A percentile compares a stretch with the other conserved stretches of the same genome.
Conservation (phyloP, 164 flowering plant genomes). For the Nymphaea thermarum region DNA sequence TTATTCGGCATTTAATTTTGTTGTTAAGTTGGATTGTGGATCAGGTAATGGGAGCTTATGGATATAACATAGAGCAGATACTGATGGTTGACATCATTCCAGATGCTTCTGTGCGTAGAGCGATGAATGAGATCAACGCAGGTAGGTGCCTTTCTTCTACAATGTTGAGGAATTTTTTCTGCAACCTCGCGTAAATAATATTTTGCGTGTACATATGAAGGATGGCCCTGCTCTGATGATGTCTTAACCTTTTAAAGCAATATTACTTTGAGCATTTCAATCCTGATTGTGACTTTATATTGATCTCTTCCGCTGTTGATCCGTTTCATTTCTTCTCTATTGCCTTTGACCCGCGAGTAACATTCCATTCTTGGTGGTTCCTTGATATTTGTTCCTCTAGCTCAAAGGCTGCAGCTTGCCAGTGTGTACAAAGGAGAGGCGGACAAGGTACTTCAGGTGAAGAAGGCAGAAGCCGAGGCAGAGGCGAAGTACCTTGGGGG, state of each 20-base stretch:
- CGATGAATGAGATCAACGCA: constrained; percentile 99
- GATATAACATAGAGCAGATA: constrained; percentile 94
- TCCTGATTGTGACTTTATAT: too few species aligned
- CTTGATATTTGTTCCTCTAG: constrained; percentile 21
- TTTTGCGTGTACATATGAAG: not conserved
- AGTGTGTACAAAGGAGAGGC: constrained; percentile 97
- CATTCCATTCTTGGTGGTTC: not conserved
- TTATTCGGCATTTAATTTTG: not conserved
- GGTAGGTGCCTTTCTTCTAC: constrained; percentile 27
- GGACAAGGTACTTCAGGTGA: constrained; percentile 80
- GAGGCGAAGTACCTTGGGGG: constrained; percentile 97
- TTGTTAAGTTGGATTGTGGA: constrained; percentile 5
- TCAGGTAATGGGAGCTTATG: constrained; percentile 97
- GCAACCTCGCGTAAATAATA: not conserved
- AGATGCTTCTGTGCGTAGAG: constrained; percentile 81
- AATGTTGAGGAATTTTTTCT: not conserved
- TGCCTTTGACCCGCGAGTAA: too few species aligned
- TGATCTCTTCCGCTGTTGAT: too few species aligned
- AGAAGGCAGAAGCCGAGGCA: constrained; percentile 94
- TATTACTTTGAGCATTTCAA: too few species aligned
- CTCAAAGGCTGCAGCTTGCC: constrained; percentile 95
- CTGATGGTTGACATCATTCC: constrained; percentile 96
- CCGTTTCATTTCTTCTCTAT: too few species aligned
- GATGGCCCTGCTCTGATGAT: too few species aligned
- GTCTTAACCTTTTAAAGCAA: too few species aligned